Evolutionary conservation across 2,329 filamentous ascomycete species (phyloP).

Genomic region (Sarocladiaceae sp.): DNA sequence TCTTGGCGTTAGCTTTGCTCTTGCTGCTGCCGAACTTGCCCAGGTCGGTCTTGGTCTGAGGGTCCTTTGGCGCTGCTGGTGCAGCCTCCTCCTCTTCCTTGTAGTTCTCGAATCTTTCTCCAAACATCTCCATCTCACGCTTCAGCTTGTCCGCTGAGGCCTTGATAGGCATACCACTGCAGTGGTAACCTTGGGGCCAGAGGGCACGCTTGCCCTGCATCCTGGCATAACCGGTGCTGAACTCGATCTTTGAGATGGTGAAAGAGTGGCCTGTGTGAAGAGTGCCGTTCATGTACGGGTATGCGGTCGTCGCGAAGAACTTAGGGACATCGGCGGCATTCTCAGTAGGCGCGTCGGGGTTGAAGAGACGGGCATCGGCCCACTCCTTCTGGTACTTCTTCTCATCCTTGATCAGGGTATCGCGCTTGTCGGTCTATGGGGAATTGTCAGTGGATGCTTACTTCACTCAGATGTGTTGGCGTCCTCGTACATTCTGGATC

Average conservation of each 20-base stretch:
- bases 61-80: slow-evolving; percentile 41
- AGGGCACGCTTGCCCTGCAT: slow-evolving; percentile 87
- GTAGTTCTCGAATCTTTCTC: slow-evolving; percentile 78
- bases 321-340: slow-evolving; percentile 81
- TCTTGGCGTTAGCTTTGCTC: slow-evolving; percentile 86
- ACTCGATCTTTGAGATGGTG: slow-evolving; percentile 89
- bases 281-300: slow-evolving; percentile 76
- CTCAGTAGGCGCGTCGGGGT: slow-evolving; percentile 79
- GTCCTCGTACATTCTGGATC: slow-evolving; percentile 5
- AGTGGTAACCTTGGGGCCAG: slow-evolving; percentile 90
- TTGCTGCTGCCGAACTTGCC: slow-evolving; percentile 93
- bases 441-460: neutral
- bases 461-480: neutral
- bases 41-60: slow-evolving; percentile 65
- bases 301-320: slow-evolving; percentile 66
- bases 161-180: slow-evolving; percentile 96
- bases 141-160: slow-evolving; percentile 93
- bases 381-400: slow-evolving; percentile 83
- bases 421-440: slow-evolving; percentile 75
- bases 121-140: slow-evolving; percentile 85
- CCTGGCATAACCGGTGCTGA: slow-evolving; percentile 77
- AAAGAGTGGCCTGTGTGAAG: slow-evolving; percentile 92
- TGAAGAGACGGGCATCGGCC: slow-evolving; percentile 59
- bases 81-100: slow-evolving; percentile 51
- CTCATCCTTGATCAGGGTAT: slow-evolving; percentile 75